Conservation (phyloP, 2,329 filamentous ascomycete species). For the Clonostachys chloroleuca region DNA sequence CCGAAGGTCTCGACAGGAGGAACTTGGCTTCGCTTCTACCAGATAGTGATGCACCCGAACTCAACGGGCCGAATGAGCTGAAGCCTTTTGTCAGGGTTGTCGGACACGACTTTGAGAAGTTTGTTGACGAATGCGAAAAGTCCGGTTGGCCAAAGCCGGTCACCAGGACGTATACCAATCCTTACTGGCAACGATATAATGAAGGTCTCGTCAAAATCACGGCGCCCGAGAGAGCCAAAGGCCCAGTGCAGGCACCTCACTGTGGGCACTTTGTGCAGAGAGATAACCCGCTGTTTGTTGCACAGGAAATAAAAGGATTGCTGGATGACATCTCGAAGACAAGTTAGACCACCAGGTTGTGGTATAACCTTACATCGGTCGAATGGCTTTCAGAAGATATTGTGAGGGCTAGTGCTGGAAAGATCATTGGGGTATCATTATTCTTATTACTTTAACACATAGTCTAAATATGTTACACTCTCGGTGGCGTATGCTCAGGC, state of each 20-base stretch:
- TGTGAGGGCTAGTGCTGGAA: too few species aligned
- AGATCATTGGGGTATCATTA: too few species aligned
- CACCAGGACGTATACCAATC: constrained; percentile 46
- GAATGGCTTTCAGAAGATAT: too few species aligned
- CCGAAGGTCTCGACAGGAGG: constrained; percentile 10
- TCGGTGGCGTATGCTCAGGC: too few species aligned
- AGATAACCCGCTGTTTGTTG: constrained; percentile 33
- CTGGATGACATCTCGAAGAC: too few species aligned
- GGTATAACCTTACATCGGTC: too few species aligned
- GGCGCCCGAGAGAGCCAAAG: constrained; percentile 24
- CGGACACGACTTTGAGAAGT: constrained; percentile 12
- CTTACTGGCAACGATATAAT: constrained; percentile 50
- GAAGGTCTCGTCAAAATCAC: constrained; percentile 41
- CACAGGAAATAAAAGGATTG: too few species aligned
- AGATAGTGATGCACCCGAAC: constrained; percentile 4
- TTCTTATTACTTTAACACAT: too few species aligned
- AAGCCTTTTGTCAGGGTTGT: constrained; percentile 11
- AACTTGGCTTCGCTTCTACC: constrained; percentile 11
- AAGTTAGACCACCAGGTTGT: too few species aligned
- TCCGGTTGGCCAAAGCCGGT: constrained; percentile 13
- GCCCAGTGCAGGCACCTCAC: constrained; percentile 7
- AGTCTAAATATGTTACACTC: too few species aligned
- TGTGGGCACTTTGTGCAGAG: constrained; percentile 35
- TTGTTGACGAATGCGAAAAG: constrained; percentile 4
- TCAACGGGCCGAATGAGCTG: neutral